Conservation (phyloP, 2,329 filamentous ascomycete species). For the Aplosporella prunicola region DNA sequence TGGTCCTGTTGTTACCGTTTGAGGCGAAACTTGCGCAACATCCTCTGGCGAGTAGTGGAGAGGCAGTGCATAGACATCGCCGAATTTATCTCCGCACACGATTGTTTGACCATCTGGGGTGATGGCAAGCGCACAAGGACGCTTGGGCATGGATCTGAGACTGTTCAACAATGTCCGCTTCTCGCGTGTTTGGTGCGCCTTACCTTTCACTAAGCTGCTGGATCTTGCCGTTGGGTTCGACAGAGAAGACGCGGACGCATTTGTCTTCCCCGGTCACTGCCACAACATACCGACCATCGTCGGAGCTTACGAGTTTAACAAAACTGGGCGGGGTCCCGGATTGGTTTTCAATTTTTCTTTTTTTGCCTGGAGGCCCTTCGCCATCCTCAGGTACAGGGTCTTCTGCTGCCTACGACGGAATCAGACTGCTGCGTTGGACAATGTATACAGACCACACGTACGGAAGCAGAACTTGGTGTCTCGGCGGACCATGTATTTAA, state of each 20-base stretch:
- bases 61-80: constrained; percentile 86
- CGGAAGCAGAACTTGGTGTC: constrained; percentile 14
- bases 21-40: constrained; percentile 17
- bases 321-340: constrained; percentile 43
- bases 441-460: no score
- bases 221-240: constrained; percentile 53
- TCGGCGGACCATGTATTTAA: constrained; percentile 51
- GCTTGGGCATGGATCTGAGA: constrained; percentile 75
- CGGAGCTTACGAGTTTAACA: constrained; percentile 56
- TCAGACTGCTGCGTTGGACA: no score
- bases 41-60: constrained; percentile 42
- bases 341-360: constrained; percentile 23
- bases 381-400: no score
- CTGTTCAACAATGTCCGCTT: no score
- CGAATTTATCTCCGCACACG: constrained; percentile 86
- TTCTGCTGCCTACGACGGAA: no score
- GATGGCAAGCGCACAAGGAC: constrained; percentile 67
- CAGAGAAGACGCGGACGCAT: constrained; percentile 69
- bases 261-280: constrained; percentile 89
- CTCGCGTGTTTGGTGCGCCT: constrained; percentile 9
- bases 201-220: constrained; percentile 65
- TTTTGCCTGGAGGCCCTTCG: constrained; percentile 32
- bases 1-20: constrained; percentile 12
- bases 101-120: constrained; percentile 63
- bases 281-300: constrained; percentile 58